These are phyloP conservation scores for Mitragyna speciosa DNA, from an alignment of 257 asterid genomes.

Conservation along the genomic window DNA sequence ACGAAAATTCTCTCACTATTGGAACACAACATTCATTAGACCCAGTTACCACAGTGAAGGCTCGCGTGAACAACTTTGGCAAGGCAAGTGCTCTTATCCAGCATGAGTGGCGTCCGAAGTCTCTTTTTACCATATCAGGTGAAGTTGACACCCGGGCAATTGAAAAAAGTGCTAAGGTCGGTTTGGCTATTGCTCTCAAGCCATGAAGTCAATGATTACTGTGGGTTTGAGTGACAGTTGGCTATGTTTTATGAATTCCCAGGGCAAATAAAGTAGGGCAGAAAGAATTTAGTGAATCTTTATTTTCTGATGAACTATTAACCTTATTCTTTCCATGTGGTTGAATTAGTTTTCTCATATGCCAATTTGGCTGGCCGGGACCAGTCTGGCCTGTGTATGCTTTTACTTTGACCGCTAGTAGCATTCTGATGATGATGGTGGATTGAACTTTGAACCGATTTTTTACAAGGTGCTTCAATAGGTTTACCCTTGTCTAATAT, in stretches of 20 bases:
- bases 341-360: not conserved
- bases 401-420: slow-evolving; percentile 3
- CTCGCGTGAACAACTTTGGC: slow-evolving; percentile 79
- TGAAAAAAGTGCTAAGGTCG: slow-evolving; percentile 90
- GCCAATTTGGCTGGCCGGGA: not conserved
- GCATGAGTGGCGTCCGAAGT: slow-evolving; percentile 89
- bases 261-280: slow-evolving; percentile 23
- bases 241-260: slow-evolving; percentile 12
- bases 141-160: slow-evolving; percentile 94
- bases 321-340: not conserved
- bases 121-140: slow-evolving; percentile 86
- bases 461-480: not conserved
- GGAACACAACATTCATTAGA: slow-evolving; percentile 90
- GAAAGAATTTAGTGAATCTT: slow-evolving; percentile 2
- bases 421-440: slow-evolving; percentile 8
- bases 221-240: not conserved
- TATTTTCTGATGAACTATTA: slow-evolving; percentile 4
- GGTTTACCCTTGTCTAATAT: not conserved
- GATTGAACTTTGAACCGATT: slow-evolving; percentile 4
- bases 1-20: slow-evolving; percentile 73
- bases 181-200: slow-evolving; percentile 83
- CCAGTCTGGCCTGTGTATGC: slow-evolving; percentile 7
- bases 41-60: slow-evolving; percentile 75
- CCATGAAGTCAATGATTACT: slow-evolving; percentile 46
- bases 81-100: slow-evolving; percentile 87